phyloP scores from a whole-genome alignment of 2,329 filamentous ascomycete species.

The Sclerotiophoma versabilis region DNA sequence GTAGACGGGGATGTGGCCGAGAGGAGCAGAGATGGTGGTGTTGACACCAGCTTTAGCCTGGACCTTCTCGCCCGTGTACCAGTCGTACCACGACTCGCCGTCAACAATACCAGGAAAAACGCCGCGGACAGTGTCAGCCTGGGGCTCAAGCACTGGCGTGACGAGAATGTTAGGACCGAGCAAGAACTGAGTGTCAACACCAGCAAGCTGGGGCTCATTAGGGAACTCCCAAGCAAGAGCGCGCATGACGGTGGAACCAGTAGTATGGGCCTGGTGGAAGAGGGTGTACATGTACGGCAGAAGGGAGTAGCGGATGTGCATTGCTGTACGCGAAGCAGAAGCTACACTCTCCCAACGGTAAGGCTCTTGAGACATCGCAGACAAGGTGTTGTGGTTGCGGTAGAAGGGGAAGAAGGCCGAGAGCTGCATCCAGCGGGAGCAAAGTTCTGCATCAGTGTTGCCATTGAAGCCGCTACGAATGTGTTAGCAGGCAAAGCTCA shows the following conservation, averaged over 20 bases:
- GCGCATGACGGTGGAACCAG: slow-evolving; percentile 74
- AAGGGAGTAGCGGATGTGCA: slow-evolving; percentile 73
- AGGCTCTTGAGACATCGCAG: slow-evolving; percentile 71
- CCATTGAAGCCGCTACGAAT: slow-evolving; percentile 65
- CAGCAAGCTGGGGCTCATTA: slow-evolving; percentile 70
- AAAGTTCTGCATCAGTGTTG: slow-evolving; percentile 73
- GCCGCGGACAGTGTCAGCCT: slow-evolving; percentile 67
- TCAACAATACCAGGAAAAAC: slow-evolving; percentile 72
- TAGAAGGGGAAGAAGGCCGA: slow-evolving; percentile 81
- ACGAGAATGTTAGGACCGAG: slow-evolving; percentile 72
- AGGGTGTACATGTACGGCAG: slow-evolving; percentile 80
- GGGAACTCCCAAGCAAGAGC: slow-evolving; percentile 79
- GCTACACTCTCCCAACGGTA: slow-evolving; percentile 73
- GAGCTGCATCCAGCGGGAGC: slow-evolving; percentile 76
- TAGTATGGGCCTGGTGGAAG: slow-evolving; percentile 70
- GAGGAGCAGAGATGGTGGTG: slow-evolving; percentile 65
- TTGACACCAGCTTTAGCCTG: slow-evolving; percentile 61
- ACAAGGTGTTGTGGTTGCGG: slow-evolving; percentile 74
- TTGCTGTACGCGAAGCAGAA: slow-evolving; percentile 69
- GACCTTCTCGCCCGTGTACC: slow-evolving; percentile 72
- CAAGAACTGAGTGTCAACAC: slow-evolving; percentile 75
- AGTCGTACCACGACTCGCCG: slow-evolving; percentile 76
- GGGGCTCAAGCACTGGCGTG: slow-evolving; percentile 70
- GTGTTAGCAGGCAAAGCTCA: background rate
- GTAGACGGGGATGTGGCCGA: slow-evolving; percentile 75